These are phyloP conservation scores for Neurospora sublineolata DNA, from an alignment of 495 filamentous ascomycete genomes.

Conservation along the genomic window DNA sequence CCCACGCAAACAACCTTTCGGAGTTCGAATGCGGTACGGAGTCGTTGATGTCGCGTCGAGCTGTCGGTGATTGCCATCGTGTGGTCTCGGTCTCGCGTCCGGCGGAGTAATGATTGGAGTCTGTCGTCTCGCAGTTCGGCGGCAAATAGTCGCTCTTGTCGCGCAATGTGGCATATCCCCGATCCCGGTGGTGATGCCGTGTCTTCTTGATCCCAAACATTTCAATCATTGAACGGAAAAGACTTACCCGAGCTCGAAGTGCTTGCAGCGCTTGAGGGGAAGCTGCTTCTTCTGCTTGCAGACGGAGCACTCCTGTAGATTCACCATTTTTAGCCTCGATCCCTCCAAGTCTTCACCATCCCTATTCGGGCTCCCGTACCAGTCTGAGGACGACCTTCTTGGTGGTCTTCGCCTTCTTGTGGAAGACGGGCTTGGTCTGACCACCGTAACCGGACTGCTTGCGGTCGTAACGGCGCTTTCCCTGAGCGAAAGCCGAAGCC, in stretches of 20 bases:
- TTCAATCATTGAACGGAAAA: neutral
- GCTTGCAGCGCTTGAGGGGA: constrained; percentile 97
- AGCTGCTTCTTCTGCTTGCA: constrained; percentile 99
- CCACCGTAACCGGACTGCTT: constrained; percentile 99
- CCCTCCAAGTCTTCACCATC: neutral
- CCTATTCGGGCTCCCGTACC: constrained; percentile 13
- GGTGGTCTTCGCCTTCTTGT: constrained; percentile 99
- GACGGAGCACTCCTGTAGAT: constrained; percentile 81
- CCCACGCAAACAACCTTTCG: neutral
- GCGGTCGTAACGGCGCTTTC: constrained; percentile 99
- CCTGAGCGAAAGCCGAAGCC: constrained; percentile 91
- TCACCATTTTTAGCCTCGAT: constrained; percentile 30
- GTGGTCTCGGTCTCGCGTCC: neutral
- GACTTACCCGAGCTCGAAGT: constrained; percentile 96
- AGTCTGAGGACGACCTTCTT: constrained; percentile 99
- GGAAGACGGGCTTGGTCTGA: constrained; percentile 99
- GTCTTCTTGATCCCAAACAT: neutral
- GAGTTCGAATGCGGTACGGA: neutral
- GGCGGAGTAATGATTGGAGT: neutral
- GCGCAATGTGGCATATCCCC: neutral
- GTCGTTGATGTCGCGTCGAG: neutral
- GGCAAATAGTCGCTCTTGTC: neutral
- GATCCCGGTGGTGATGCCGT: neutral
- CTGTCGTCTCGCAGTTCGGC: neutral
- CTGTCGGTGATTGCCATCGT: neutral